Evolutionary conservation across 441 rosid species (phyloP).

Genomic region (Erysimum cheiri): DNA sequence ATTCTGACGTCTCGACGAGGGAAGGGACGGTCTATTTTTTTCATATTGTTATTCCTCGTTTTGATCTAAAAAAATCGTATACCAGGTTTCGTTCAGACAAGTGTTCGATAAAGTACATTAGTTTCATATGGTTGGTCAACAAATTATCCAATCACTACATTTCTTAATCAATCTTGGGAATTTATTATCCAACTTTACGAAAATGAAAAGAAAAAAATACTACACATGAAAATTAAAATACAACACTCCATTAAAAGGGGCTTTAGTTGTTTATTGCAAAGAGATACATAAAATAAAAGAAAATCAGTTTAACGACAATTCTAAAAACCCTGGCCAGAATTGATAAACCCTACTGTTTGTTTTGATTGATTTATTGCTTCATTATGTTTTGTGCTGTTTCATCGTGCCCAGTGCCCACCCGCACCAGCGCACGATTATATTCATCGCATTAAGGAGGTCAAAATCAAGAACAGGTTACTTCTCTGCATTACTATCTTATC

Average conservation of each 20-base stretch:
- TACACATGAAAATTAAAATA: constrained; percentile 2
- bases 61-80: not conserved
- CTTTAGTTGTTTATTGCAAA: not conserved
- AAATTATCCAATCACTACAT: not conserved
- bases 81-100: not conserved
- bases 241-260: not conserved
- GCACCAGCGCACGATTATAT: not conserved
- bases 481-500: constrained; percentile 7
- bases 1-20: constrained; percentile 21
- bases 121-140: constrained; percentile 22
- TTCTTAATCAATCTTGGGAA: not conserved
- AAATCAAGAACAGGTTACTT: not conserved
- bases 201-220: not conserved
- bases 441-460: constrained; percentile 5
- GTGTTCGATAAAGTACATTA: not conserved
- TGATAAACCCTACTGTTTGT: not conserved
- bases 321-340: not conserved
- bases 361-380: not conserved
- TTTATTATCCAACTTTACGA: not conserved
- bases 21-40: constrained; percentile 1
- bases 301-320: not conserved
- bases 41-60: not conserved
- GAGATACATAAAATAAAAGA: not conserved
- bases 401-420: constrained; percentile 30
- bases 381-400: constrained; percentile 8